phyloP scores from a whole-genome alignment of 192 early-diverging fungal genomes.

The Geranomyces variabilis region DNA sequence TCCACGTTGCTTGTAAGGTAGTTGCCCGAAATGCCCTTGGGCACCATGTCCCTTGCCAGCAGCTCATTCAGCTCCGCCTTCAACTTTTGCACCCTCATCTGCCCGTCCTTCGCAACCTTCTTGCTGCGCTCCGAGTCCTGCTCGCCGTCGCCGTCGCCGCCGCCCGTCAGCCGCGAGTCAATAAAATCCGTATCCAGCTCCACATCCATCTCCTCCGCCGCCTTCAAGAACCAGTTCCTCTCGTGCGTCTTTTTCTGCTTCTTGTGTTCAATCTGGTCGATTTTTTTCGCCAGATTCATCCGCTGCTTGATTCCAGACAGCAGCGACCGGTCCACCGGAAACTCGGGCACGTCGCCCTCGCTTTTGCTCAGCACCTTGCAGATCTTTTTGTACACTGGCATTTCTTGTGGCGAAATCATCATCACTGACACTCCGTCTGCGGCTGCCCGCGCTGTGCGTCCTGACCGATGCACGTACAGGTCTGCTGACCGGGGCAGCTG shows the following conservation, averaged over 20 bases:
- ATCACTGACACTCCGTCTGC: constrained; percentile 81
- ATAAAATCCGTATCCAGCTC: constrained; percentile 63
- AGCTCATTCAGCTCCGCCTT: constrained; percentile 18
- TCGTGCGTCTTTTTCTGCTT: constrained; percentile 68
- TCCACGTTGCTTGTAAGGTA: constrained; percentile 46
- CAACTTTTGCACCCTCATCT: neutral
- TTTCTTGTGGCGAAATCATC: constrained; percentile 84
- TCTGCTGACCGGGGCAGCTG: constrained; percentile 90
- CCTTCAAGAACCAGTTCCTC: constrained; percentile 76
- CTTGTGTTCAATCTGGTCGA: constrained; percentile 80
- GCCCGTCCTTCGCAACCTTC: neutral
- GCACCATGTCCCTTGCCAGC: constrained; percentile 41
- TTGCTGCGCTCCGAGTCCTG: neutral
- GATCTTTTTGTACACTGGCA: constrained; percentile 78
- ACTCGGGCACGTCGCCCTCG: constrained; percentile 66
- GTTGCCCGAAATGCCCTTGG: constrained; percentile 40
- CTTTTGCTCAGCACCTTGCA: constrained; percentile 80
- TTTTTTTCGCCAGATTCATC: constrained; percentile 77
- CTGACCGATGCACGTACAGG: constrained; percentile 94
- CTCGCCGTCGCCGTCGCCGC: neutral
- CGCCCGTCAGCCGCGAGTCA: constrained; percentile 39
- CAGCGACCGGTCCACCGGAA: constrained; percentile 79
- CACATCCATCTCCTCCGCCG: constrained; percentile 79
- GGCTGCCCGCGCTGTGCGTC: constrained; percentile 89
- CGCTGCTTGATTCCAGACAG: constrained; percentile 73